Base-by-base conservation (phyloP, 805 yeast species). In the Ogataea polymorpha region DNA sequence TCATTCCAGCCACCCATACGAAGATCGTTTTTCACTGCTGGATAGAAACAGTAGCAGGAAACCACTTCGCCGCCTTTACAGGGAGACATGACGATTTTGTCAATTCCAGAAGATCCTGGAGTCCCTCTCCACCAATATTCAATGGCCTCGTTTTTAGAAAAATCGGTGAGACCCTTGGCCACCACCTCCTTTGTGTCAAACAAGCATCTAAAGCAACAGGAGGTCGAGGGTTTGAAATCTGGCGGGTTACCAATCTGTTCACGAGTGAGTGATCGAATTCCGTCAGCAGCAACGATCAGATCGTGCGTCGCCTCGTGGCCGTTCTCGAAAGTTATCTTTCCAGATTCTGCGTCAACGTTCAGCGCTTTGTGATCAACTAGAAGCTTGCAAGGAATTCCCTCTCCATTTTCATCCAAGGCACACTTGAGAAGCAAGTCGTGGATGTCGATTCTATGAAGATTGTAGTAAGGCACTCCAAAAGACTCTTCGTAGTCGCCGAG, bases 261-360 rank as follows among this genome's bases (percentile, higher is more conserved):
- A 35, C 56, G 46, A 2, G 55, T 49, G 12, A 41, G 34, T 5
- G 61, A 51, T 33, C 65, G 38, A 23, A 60, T 59, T 17, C 66
- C 66, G 37, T 61, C 66, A 13, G 65, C 63, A 23, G 61, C 63
- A 32, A 61, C 49, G 14, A 61, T 43, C 42, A 61, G 51, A 37
- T 61, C 66, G 27, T 44, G 61, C 6, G 37, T 28, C 3, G 44
- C 42, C n/a, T 33, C 42, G 6, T 14, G 39, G 2, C 65, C 66
- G 36, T 56, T 58, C 31, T 55, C 61, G 34, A 60, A 56, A n/a
- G 25, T 30, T 14, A 58, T 48, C 42, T 46, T 32, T 41, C 63
- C 49, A 41, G 49, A 33, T 41, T 62, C 37, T 39, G 46, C 42
- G 49, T 59, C 46, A 49, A 60, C 52, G 23, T 42, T 39, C 17